Conservation (phyloP, 2,329 filamentous ascomycete species). For the Pseudocercospora musae region DNA sequence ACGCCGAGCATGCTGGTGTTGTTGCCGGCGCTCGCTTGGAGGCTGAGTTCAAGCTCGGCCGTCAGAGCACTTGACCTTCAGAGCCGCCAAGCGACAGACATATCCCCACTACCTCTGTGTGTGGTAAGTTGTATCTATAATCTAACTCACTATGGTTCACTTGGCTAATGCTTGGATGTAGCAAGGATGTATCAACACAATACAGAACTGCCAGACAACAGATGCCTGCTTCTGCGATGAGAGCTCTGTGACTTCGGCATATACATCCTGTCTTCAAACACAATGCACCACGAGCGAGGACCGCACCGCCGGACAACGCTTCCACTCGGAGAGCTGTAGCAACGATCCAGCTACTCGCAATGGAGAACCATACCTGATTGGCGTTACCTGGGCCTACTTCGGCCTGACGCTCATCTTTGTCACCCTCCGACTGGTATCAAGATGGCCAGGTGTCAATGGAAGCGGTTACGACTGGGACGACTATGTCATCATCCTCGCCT, state of each 20-base stretch:
- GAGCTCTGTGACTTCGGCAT: constrained; percentile 1
- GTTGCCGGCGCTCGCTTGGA: constrained; percentile 16
- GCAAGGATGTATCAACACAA: constrained; percentile 7
- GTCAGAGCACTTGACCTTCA: constrained; percentile 3
- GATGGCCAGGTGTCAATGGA: constrained; percentile 15
- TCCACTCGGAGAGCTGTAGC: constrained; percentile 9
- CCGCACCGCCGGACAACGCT: constrained; percentile 11
- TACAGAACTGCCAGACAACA: constrained; percentile 7
- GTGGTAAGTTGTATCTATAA: neutral
- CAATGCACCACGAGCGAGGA: constrained; percentile 10
- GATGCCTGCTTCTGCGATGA: constrained; percentile 16
- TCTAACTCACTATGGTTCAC: neutral
- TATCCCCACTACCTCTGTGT: constrained; percentile 10
- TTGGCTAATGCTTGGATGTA: neutral
- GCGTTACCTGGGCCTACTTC: constrained; percentile 19
- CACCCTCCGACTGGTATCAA: constrained; percentile 15
- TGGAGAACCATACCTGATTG: constrained; percentile 7
- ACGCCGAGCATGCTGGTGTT: constrained; percentile 15
- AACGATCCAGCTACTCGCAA: constrained; percentile 4
- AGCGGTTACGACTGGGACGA: constrained; percentile 23
- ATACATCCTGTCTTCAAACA: constrained; percentile 10
- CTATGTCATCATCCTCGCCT: constrained; percentile 15
- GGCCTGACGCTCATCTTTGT: constrained; percentile 16
- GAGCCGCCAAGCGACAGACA: constrained; percentile 7
- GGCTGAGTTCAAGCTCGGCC: constrained; percentile 11